Base-by-base conservation (phyloP, 345 rosid genomes). In the Eucalyptus sp. region DNA sequence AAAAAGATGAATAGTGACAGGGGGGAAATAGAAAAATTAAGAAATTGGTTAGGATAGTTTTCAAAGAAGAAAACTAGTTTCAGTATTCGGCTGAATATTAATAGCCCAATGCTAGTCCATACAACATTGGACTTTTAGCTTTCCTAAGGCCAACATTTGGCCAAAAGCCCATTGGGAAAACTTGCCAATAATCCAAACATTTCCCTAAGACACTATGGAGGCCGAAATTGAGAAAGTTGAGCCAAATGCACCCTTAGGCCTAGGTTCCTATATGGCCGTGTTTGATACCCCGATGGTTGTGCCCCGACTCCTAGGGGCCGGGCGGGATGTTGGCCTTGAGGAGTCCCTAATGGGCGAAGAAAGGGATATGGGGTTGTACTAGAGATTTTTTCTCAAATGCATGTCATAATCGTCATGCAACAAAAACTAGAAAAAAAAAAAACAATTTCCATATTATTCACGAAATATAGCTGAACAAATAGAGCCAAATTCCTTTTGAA, bases 51-150 rank as follows among this genome's bases (percentile, higher is more conserved):
- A 20, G 25, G 5, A 52, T 52, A 7, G 58, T 52, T 52, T 52
- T 52, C 1, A 52, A 52, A 52, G 58, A 52, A 20, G 25, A 52
- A 52, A 52, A 52, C 10, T 2, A 20, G 4, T 20, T 52, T 52
- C 4, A 20, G 25, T 20, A 18, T 52, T 52, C 1, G 2, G 58
- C 1, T 0, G 1, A 52, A 20, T 52, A 52, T 52, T 52, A 2
- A 52, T 52, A 52, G 25, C 58, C 25, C 58, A 52, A 52, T 52
- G 25, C 2, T 52, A 52, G 25, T 52, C 2, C 4, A 8, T 18
- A 52, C 10, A 20, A 0, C 25, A 52, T 52, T 20, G 8, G 58
- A 1, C 4, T 52, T 52, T 52, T 4, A 20, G 9, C 25, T 52
- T 52, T 52, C 58, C 9, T 2, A 52, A 20, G 4, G 25, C 10